Conservation (phyloP, 2,329 filamentous ascomycete species). For the Elsinoe fawcettii region DNA sequence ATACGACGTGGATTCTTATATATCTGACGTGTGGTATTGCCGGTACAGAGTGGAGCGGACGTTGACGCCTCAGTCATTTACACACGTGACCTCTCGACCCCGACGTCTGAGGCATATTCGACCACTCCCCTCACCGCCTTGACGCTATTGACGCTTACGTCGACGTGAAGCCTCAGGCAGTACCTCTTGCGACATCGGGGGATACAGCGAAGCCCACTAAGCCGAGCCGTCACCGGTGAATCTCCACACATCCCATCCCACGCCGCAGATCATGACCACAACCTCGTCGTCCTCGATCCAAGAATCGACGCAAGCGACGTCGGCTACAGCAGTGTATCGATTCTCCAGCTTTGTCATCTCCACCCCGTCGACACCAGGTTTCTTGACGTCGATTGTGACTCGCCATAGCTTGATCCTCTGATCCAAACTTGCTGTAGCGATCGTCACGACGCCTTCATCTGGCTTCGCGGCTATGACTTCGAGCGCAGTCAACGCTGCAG, state of each 20-base stretch:
- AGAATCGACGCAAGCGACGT: slow-evolving; percentile 46
- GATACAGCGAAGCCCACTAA: not conserved
- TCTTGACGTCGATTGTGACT: slow-evolving; percentile 23
- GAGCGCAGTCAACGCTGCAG: slow-evolving; percentile 58
- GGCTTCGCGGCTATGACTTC: slow-evolving; percentile 33
- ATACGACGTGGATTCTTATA: not conserved
- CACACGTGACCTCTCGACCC: not conserved
- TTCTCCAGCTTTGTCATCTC: slow-evolving; percentile 28
- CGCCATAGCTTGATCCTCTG: slow-evolving; percentile 43
- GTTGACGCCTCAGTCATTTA: not conserved
- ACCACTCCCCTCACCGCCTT: not conserved
- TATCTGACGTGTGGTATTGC: not conserved
- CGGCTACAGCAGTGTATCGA: slow-evolving; percentile 44
- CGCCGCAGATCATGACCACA: slow-evolving; percentile 38
- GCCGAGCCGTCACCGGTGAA: not conserved
- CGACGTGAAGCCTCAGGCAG: not conserved
- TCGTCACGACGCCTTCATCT: slow-evolving; percentile 14
- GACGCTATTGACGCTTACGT: not conserved
- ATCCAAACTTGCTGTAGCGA: slow-evolving; percentile 36
- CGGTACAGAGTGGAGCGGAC: not conserved
- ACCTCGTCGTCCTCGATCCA: slow-evolving; percentile 17
- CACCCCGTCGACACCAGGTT: slow-evolving; percentile 24
- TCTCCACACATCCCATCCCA: slow-evolving; percentile 42
- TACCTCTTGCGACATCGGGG: not conserved
- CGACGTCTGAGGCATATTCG: not conserved